Conservation (phyloP, 108 stramenopile genomes). For the Fistulifera pelliculosa region DNA sequence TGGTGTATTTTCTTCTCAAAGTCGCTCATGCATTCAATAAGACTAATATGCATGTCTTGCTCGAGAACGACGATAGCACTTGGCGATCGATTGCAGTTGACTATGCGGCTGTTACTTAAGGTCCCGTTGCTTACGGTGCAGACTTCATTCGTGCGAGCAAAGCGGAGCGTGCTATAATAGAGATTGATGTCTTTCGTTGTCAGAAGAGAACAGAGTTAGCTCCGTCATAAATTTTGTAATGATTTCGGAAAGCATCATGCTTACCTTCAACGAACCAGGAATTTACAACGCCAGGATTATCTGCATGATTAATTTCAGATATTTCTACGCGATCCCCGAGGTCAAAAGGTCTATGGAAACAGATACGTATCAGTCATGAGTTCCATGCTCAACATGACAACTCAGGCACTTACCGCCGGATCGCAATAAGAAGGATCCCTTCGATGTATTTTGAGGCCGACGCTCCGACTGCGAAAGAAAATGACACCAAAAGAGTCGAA, state of each 20-base stretch:
- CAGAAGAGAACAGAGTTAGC: constrained; percentile 6
- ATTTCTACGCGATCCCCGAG: constrained; percentile 78
- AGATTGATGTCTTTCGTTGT: constrained; percentile 57
- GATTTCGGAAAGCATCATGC: constrained; percentile 1
- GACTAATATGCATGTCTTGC: constrained; percentile 29
- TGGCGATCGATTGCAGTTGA: constrained; percentile 57
- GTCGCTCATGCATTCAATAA: constrained; percentile 31
- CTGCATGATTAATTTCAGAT: constrained; percentile 13
- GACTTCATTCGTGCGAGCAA: constrained; percentile 60
- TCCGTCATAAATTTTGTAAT: too few relatives aligned
- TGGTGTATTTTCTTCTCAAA: constrained; percentile 47
- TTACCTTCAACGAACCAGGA: constrained; percentile 78
- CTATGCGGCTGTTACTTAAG: constrained; percentile 43
- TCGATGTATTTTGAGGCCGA: constrained; percentile 36
- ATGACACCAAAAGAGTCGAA: constrained; percentile 19
- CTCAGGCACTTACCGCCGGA: constrained; percentile 1
- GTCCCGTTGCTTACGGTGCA: constrained; percentile 56
- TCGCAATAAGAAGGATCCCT: constrained; percentile 10
- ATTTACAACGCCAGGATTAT: constrained; percentile 17
- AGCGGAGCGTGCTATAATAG: constrained; percentile 57
- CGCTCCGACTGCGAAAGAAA: constrained; percentile 69
- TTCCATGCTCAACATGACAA: too few relatives aligned
- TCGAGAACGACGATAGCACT: constrained; percentile 43
- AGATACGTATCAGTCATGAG: too few relatives aligned
- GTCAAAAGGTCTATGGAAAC: constrained; percentile 44